Evolutionary conservation across 805 yeast genomes (phyloP).

Genomic region (Suhomyces sp.): DNA sequence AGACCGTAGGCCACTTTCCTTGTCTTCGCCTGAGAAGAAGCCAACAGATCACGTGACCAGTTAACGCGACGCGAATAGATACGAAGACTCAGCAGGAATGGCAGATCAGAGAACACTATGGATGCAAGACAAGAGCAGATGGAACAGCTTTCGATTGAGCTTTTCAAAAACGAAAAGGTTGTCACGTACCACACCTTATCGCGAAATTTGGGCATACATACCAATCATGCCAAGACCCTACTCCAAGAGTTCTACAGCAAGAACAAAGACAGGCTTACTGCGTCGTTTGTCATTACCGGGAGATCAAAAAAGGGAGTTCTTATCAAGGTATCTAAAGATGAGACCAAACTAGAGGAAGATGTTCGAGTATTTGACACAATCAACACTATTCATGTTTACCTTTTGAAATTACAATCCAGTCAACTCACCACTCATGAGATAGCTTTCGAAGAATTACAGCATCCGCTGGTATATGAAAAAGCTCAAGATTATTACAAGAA

Average conservation of each 20-base stretch:
- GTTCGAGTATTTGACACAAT: slow-evolving; percentile 27
- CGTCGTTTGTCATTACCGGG: slow-evolving; percentile 45
- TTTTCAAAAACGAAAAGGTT: slow-evolving; percentile 20
- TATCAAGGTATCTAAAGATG: slow-evolving; percentile 24
- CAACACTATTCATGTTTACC: slow-evolving; percentile 37
- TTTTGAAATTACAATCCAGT: slow-evolving; percentile 21
- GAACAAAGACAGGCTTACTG: slow-evolving; percentile 34
- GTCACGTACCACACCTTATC: slow-evolving; percentile 45
- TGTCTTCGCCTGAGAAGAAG: too few species aligned
- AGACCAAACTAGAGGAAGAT: slow-evolving; percentile 20
- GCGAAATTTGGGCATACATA: slow-evolving; percentile 37
- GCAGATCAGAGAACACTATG: slow-evolving; percentile 30
- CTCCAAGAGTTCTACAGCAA: slow-evolving; percentile 37
- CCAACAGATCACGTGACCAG: not conserved
- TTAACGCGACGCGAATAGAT: slow-evolving; percentile 1
- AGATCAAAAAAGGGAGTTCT: slow-evolving; percentile 11
- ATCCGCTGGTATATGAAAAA: slow-evolving; percentile 13
- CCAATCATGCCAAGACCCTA: slow-evolving; percentile 35
- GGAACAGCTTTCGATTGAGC: slow-evolving; percentile 27
- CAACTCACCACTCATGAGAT: slow-evolving; percentile 13
- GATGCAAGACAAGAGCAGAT: slow-evolving; percentile 25
- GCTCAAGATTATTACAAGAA: slow-evolving; percentile 18
- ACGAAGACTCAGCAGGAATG: not conserved
- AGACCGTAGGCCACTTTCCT: too few species aligned
- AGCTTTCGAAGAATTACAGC: slow-evolving; percentile 17